Conservation (phyloP, 2,329 filamentous ascomycete species). For the Cordyceps javanica region DNA sequence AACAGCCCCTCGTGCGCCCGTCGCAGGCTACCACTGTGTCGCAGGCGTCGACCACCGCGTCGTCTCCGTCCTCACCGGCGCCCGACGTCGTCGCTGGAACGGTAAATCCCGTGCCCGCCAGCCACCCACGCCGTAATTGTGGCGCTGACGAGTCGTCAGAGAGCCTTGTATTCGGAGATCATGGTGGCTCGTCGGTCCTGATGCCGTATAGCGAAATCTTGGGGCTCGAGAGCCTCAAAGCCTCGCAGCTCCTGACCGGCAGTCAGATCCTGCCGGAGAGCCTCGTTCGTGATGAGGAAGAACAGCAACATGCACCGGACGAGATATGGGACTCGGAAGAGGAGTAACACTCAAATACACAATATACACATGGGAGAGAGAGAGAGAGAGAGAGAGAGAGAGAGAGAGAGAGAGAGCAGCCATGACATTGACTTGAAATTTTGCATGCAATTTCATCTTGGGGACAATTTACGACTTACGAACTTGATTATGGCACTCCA, state of each 20-base stretch:
- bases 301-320: constrained; percentile 10
- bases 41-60: constrained; percentile 23
- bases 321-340: constrained; percentile 29
- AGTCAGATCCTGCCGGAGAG: constrained; percentile 49
- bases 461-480: background rate
- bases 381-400: constrained; percentile 12
- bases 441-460: background rate
- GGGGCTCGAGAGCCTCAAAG: constrained; percentile 4
- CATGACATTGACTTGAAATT: background rate
- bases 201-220: constrained; percentile 6
- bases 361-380: too few relatives aligned
- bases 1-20: constrained; percentile 17
- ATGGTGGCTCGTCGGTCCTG: constrained; percentile 17
- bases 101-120: too few relatives aligned
- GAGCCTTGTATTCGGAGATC: constrained; percentile 21
- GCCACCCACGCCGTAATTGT: too few relatives aligned
- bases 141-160: constrained; percentile 3
- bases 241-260: constrained; percentile 43
- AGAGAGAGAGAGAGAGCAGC: background rate
- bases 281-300: constrained; percentile 31
- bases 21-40: constrained; percentile 34
- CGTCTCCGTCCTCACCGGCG: too few relatives aligned
- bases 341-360: too few relatives aligned
- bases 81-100: too few relatives aligned
- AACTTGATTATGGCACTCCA: background rate